Evolutionary conservation across 192 early-diverging fungal species (phyloP).

Genomic region (Coemansia sp.): DNA sequence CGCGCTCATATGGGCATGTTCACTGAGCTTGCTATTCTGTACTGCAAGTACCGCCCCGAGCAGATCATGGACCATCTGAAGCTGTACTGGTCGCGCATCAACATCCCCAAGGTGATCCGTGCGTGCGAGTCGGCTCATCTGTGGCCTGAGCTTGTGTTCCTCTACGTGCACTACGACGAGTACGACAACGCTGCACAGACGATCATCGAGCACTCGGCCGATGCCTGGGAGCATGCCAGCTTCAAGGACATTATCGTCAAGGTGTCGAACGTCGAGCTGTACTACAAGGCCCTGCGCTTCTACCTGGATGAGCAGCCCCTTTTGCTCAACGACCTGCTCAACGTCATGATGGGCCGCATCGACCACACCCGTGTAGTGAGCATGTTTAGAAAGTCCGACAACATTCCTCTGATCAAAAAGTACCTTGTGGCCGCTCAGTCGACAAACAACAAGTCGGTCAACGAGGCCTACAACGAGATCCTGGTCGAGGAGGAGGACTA

Average conservation of each 20-base stretch:
- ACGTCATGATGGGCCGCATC: conserved; percentile 81
- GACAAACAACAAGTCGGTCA: conserved; percentile 92
- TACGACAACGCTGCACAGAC: conserved; percentile 95
- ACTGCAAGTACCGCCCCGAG: conserved; percentile 94
- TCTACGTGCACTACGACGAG: conserved; percentile 99
- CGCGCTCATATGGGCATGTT: conserved; percentile 99
- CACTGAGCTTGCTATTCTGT: conserved; percentile 96
- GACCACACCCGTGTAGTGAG: conserved; percentile 97
- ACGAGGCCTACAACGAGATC: conserved; percentile 92
- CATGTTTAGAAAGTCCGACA: conserved; percentile 98
- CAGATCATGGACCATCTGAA: conserved; percentile 97
- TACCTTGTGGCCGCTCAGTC: conserved; percentile 95
- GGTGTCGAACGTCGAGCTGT: conserved; percentile 95
- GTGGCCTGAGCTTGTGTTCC: conserved; percentile 96
- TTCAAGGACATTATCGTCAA: conserved; percentile 99
- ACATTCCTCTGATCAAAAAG: conserved; percentile 93
- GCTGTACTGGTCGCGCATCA: conserved; percentile 95
- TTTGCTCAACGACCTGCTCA: conserved; percentile 87
- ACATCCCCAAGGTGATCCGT: conserved; percentile 98
- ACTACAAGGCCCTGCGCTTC: conserved; percentile 96
- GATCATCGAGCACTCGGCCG: conserved; percentile 93
- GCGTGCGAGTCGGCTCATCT: conserved; percentile 89
- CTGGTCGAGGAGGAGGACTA: conserved; percentile 98
- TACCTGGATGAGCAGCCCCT: conserved; percentile 96
- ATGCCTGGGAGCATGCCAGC: conserved; percentile 93